Percentiles rank a stretch among this genome's conserved stretches.
Evolutionary conservation across 805 yeast genomes (phyloP).

Genomic region (Candida michaelii): DNA sequence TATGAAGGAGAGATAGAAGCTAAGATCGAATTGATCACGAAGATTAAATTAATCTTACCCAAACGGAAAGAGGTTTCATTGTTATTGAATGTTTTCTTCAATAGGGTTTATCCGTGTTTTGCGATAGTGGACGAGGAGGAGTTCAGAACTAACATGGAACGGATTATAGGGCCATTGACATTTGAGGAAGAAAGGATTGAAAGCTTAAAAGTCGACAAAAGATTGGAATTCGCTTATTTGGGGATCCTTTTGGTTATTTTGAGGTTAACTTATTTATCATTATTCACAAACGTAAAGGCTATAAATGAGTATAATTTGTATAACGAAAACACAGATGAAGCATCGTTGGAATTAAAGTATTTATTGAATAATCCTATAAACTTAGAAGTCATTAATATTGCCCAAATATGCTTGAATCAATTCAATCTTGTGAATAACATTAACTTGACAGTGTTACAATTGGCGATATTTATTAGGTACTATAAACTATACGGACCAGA

Average conservation of each 20-base stretch:
- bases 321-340: constrained; percentile 12
- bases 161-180: constrained; percentile 42
- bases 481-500: constrained; percentile 51
- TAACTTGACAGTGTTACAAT: constrained; percentile 53
- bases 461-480: constrained; percentile 49
- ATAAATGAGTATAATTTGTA: constrained; percentile 8
- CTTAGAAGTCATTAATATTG: constrained; percentile 32
- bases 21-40: constrained; percentile 6
- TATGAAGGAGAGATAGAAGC: constrained; percentile 10
- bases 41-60: constrained; percentile 39
- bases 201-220: constrained; percentile 21
- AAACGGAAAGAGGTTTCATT: constrained; percentile 52
- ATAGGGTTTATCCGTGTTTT: constrained; percentile 57
- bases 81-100: constrained; percentile 58
- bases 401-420: constrained; percentile 36
- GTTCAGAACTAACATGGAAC: constrained; percentile 34
- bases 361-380: constrained; percentile 30
- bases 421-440: constrained; percentile 21
- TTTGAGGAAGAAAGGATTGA: constrained; percentile 4
- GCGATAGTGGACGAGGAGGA: constrained; percentile 64
- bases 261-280: constrained; percentile 34
- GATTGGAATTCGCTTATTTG: constrained; percentile 33
- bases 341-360: constrained; percentile 21
- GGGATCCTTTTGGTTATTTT: constrained; percentile 35
- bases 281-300: constrained; percentile 27